Evolutionary conservation across 208 protist genomes (phyloP), one percentile per base, ranked within the genome.

Genomic region (Leishmania amazonensis): DNA sequence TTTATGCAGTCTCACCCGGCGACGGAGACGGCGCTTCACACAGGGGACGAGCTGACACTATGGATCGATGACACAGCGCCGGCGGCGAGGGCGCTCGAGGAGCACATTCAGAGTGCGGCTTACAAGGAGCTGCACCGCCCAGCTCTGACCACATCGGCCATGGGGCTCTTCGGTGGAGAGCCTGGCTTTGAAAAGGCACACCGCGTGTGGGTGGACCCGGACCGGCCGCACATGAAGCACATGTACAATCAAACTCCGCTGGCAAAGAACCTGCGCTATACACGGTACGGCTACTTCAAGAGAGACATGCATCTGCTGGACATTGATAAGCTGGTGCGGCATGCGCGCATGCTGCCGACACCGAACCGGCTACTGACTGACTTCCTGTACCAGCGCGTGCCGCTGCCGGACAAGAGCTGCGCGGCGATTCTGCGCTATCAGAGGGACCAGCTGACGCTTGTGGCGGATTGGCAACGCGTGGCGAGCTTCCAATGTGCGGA

Each of bases 251-350:
- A 95, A 67, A 96, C 94, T 1, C 83, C 91, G 3, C 91, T 97
- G 13, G 94, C 94, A 35, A 90, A 91, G 67, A 98, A 98, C 80
- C 81, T 98, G 38, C 94, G 96, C 78, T 97, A 98, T 83, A 83
- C 96, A 2, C 92, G 96, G 9, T 98, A 98, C 82, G 94, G 96
- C 54, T 97, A 97, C 84, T 97, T 94, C 81, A 97, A 97, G 84
- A 89, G 96, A 17, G 93, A 97, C 76, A 97, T 98, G 93, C 92
- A 97, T 77, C 84, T 97, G 28, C 88, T 98, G 51, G 96, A 98
- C 76, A 86, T 98, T 24, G 94, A 97, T 81, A 98, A 98, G 87
- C 92, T 98, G 28, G 84, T 98, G 47, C 91, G 93, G 6, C 96
- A 98, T 78, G 96, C 94, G 9, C 91, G 96, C 38, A 83, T 97